phyloP scores from a whole-genome alignment of 129 eudicot genomes.

The Rutidosis leptorrhynchoides region DNA sequence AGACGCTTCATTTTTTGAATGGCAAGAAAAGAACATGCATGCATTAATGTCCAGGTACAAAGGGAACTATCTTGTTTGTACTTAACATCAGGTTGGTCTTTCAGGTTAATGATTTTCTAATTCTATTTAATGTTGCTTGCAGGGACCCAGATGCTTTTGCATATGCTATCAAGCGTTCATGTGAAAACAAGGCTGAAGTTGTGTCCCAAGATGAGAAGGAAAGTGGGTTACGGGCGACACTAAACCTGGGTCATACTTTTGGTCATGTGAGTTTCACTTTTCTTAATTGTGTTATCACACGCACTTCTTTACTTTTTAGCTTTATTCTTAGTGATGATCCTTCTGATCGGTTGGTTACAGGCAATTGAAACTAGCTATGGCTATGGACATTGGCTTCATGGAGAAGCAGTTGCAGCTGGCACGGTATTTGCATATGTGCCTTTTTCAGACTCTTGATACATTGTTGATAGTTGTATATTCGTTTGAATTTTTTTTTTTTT shows the following conservation, averaged over 20 bases:
- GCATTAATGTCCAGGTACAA: constrained; percentile 74
- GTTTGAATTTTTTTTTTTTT: constrained; percentile 28
- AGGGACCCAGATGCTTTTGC: constrained; percentile 87
- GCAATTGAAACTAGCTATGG: constrained; percentile 96
- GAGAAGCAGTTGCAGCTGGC: constrained; percentile 99
- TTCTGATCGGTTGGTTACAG: constrained; percentile 40
- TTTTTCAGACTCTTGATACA: constrained; percentile 1
- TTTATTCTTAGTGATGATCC: background rate
- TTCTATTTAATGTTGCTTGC: constrained; percentile 24
- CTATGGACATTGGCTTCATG: constrained; percentile 98
- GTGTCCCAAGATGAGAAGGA: constrained; percentile 96
- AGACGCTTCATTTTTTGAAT: constrained; percentile 87
- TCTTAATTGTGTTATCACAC: constrained; percentile 7
- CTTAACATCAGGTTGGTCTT: background rate
- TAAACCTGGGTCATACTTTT: constrained; percentile 94
- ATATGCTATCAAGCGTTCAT: constrained; percentile 95
- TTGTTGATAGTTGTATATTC: constrained; percentile 10
- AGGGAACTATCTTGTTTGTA: background rate
- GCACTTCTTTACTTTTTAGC: background rate
- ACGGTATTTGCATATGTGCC: constrained; percentile 42
- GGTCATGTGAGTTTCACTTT: constrained; percentile 71
- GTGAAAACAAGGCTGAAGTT: constrained; percentile 95
- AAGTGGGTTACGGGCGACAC: constrained; percentile 86
- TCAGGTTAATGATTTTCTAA: background rate
- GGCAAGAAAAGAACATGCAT: constrained; percentile 95